Conservation (phyloP, 2,329 filamentous ascomycete genomes). For the Pyricularia pennisetigena region DNA sequence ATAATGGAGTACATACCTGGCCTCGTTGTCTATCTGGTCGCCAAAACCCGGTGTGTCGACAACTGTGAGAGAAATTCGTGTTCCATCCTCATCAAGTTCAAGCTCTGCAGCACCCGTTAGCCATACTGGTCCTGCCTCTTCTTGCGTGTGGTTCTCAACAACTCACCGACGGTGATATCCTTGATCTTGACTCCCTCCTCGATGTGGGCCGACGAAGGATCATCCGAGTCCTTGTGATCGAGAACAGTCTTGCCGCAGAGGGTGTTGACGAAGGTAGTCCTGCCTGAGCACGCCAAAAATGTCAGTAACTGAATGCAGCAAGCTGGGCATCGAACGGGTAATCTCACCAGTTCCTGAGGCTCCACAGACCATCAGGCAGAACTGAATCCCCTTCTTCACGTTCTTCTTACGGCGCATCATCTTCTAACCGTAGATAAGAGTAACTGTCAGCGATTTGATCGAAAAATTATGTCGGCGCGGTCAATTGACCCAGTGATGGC, state of each 20-base stretch:
- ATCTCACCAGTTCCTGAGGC: conserved; percentile 90
- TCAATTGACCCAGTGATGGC: background rate
- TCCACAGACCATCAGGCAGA: conserved; percentile 99
- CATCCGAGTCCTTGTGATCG: conserved; percentile 84
- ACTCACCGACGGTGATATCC: conserved; percentile 85
- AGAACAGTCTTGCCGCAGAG: conserved; percentile 94
- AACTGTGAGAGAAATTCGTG: conserved; percentile 94
- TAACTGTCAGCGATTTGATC: conserved; percentile 14
- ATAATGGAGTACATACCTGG: conserved; percentile 52
- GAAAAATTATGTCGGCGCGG: background rate
- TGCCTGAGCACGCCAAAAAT: conserved; percentile 43
- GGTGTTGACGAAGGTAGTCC: conserved; percentile 98
- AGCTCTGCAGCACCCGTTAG: conserved; percentile 49
- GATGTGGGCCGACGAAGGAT: conserved; percentile 76
- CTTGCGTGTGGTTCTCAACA: conserved; percentile 46
- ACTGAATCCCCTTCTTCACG: conserved; percentile 99
- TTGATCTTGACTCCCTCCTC: conserved; percentile 99
- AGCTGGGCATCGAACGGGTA: conserved; percentile 9
- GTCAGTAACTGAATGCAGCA: background rate
- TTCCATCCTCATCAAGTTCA: conserved; percentile 96
- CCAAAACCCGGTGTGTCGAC: conserved; percentile 98
- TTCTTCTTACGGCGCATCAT: conserved; percentile 99
- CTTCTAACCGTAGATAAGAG: conserved; percentile 44
- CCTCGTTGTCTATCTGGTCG: conserved; percentile 98
- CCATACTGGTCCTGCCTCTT: conserved; percentile 3